Percentiles rank a stretch among this genome's conserved stretches.
Conservation (phyloP, 331 rosid species). For the Erythrophleum ivorense region DNA sequence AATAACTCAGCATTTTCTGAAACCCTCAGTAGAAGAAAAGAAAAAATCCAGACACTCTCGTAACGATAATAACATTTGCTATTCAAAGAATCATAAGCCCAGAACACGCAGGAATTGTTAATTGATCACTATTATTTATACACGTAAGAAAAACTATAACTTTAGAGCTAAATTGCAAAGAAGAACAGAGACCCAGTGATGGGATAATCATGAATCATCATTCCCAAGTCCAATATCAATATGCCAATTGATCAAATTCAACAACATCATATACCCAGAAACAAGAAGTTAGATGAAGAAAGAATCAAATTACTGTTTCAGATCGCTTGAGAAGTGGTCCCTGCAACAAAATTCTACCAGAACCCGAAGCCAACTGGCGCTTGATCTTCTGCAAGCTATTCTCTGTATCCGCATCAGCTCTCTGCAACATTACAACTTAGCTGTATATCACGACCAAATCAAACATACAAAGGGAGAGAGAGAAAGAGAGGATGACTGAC, state of each 20-base stretch:
- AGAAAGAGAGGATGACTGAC: constrained; percentile 46
- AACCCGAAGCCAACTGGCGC: constrained; percentile 92
- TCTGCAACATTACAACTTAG: constrained; percentile 57
- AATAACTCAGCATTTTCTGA: background rate
- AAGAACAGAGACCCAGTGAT: background rate
- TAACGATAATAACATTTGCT: constrained; percentile 4
- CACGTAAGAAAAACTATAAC: constrained; percentile 10
- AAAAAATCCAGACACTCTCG: background rate
- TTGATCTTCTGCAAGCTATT: constrained; percentile 97
- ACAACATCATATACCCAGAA: background rate
- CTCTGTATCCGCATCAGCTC: constrained; percentile 67
- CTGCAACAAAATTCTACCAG: constrained; percentile 87
- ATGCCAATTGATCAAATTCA: constrained; percentile 17
- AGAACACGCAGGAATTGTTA: constrained; percentile 5
- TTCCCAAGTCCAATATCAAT: background rate
- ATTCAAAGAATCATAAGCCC: constrained; percentile 11
- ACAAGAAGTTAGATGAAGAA: constrained; percentile 4
- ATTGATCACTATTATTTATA: constrained; percentile 14
- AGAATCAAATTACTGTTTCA: constrained; percentile 70
- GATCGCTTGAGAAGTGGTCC: constrained; percentile 99
- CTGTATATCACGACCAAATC: background rate
- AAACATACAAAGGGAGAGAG: background rate
- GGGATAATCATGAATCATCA: constrained; percentile 2
- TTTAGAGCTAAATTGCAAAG: background rate
- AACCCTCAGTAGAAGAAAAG: background rate